Base-by-base conservation (phyloP, 495 filamentous ascomycete genomes). In the Hypoxylon perforatum region DNA sequence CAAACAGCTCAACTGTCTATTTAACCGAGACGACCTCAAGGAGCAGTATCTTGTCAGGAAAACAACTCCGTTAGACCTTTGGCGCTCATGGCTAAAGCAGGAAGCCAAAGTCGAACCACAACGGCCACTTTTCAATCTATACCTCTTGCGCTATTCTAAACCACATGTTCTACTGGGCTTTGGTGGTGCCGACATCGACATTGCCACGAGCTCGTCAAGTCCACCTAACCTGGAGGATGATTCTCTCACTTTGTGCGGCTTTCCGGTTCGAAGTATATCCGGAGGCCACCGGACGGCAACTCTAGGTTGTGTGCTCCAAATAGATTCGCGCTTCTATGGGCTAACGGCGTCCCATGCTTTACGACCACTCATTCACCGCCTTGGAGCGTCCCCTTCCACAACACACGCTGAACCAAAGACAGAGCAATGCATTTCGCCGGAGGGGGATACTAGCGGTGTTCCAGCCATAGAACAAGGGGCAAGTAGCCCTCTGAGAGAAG, bases 91-190 rank as follows among this genome's bases (percentile, higher is more conserved):
- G 35, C 11, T 3, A 10, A 53, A 39, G 1, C 3, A 18, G 23
- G 19, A 53, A 22, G 35, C 21, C 0, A 14, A 39, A n/a, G 6
- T n/a, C 8, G 14, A 21, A 4, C 50, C 28, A 33, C 0, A 33
- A 3, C 22, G 17, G 19, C 50, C 50, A 15, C 50, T 53, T 2
- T 53, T 53, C 35, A 53, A 41, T 9, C 19, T 53, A 5, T 53
- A 53, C 15, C 18, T 53, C 18, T 53, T 33, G 50, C 33, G 33
- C 22, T 10, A 33, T 53, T 17, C n/a, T n/a, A 39, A 35, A 18
- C 50, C 50, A 1, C 23, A n/a, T 9, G 39, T 35, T 41, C 19
- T 53, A 7, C 18, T 53, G 25, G 15, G 17, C 17, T 15, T 11
- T 19, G 9, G 15, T 41, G 10, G 15, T 17, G 33, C 14, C 12